Evolutionary conservation across 192 early-diverging fungal species (phyloP), one percentile per base, ranked within the genome.

Genomic region (Mortierella hygrophila): DNA sequence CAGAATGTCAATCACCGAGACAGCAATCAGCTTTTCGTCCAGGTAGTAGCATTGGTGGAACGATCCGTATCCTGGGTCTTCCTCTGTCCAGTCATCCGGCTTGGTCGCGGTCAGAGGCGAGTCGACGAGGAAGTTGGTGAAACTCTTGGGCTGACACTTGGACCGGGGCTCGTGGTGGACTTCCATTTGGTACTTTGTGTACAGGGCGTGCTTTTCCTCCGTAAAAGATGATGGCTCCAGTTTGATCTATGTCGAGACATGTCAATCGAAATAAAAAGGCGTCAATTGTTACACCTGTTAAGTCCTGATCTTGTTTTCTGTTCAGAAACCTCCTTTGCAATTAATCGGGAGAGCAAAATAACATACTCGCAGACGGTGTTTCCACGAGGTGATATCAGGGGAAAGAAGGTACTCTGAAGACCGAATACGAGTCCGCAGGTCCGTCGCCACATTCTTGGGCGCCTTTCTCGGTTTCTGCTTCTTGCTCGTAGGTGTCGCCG

Each of bases 31-130:
- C 26, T 89, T 90, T 7, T 90, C 94, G 79, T 97, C 95, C 57
- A 98, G 79, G 55, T 96, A 94, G 88, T 99, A 99, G 75, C 94
- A 95, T 92, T 98, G 97, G 80, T 99, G 97, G 78, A 95, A 99
- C 44, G 94, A 90, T 76, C 98, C 94, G 89, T 90, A 90, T 68
- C 93, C 89, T 44, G 90, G 82, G 52, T 88, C 85, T 38, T 80
- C 78, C 18, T 72, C 83, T 42, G 73, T 75, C 83, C 75, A 80
- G n/a, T 29, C 42, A 13, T 70, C 81, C 35, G 38, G 9, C 38
- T 68, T 49, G 11, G 69, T 71, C 0, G 76, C 41, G 2, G 90
- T 83, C 44, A 98, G 68, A 10, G 98, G 98, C 8, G 94, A 91
- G 38, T 92, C 88, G 37, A 97, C 94, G 15, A 99, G 88, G 79